Evolutionary conservation across 2,329 filamentous ascomycete species (phyloP).

Genomic region (Alternaria triticimaculans): DNA sequence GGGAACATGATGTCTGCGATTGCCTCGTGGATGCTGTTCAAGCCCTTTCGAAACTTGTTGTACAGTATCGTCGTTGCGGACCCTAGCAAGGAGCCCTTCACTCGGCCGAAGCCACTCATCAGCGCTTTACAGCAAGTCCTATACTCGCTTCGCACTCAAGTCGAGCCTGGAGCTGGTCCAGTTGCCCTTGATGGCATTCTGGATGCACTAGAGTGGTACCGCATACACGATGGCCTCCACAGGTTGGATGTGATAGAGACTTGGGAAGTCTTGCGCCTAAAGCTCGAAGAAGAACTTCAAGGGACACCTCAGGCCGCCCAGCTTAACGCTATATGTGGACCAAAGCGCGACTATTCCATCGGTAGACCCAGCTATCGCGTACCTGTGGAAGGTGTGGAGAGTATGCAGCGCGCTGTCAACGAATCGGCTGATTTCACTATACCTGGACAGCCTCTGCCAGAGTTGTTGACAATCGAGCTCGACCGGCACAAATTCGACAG

Average conservation of each 20-base stretch:
- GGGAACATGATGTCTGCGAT: conserved; percentile 60
- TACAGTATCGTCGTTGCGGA: conserved; percentile 58
- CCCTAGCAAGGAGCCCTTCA: conserved; percentile 53
- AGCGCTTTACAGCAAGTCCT: conserved; percentile 60
- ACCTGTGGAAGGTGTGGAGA: conserved; percentile 44
- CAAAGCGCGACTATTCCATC: conserved; percentile 36
- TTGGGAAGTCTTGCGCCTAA: conserved; percentile 61
- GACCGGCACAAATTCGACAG: conserved; percentile 63
- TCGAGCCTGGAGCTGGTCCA: conserved; percentile 46
- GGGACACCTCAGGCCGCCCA: conserved; percentile 51
- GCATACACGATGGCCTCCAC: conserved; percentile 44
- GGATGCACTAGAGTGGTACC: conserved; percentile 51
- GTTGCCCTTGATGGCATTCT: conserved; percentile 45
- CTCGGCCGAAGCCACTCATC: conserved; percentile 59
- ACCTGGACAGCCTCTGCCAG: conserved; percentile 48
- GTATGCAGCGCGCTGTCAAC: conserved; percentile 53
- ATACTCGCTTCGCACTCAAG: conserved; percentile 55
- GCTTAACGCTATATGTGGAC: conserved; percentile 58
- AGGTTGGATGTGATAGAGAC: conserved; percentile 61
- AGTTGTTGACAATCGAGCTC: conserved; percentile 63
- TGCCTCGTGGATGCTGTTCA: conserved; percentile 65
- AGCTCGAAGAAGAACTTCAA: conserved; percentile 60
- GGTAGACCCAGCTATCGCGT: conserved; percentile 47
- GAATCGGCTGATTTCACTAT: conserved; percentile 34
- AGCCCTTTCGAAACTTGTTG: conserved; percentile 64